phyloP scores from a whole-genome alignment of 805 yeast genomes.

The Wickerhamiella kurtzmanii region DNA sequence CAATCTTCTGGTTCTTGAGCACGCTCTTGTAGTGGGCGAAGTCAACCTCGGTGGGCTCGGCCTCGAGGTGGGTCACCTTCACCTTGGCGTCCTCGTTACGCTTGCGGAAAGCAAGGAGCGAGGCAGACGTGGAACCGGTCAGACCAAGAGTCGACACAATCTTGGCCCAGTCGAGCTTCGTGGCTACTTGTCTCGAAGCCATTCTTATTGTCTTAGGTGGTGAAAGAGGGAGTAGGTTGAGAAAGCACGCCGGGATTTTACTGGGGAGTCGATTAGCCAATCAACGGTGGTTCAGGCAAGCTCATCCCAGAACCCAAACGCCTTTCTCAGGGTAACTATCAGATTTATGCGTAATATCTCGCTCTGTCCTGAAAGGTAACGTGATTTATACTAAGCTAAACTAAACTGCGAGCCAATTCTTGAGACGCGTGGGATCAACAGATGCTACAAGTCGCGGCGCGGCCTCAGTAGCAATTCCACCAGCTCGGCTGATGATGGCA shows the following conservation, averaged over 20 bases:
- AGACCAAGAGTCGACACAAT: conserved; percentile 78
- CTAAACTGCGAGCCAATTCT: not conserved
- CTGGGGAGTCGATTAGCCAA: not conserved
- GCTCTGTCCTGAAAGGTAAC: too few species aligned
- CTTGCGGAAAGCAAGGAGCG: conserved; percentile 88
- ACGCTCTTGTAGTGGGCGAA: conserved; percentile 65
- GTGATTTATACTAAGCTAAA: too few species aligned
- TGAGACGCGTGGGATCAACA: not conserved
- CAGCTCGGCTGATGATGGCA: conserved; percentile 11
- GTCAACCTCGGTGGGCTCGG: conserved; percentile 67
- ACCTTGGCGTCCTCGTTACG: conserved; percentile 97
- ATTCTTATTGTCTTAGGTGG: not conserved
- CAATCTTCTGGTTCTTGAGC: conserved; percentile 68
- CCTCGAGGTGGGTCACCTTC: conserved; percentile 52
- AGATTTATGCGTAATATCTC: not conserved
- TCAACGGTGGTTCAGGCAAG: not conserved
- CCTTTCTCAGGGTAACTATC: not conserved
- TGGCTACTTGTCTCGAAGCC: conserved; percentile 32
- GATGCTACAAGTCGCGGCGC: conserved; percentile 3
- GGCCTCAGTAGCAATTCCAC: conserved; percentile 10
- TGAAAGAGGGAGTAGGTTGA: not conserved
- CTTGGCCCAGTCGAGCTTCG: conserved; percentile 91
- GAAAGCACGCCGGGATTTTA: not conserved
- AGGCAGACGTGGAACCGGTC: conserved; percentile 80
- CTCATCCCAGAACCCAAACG: not conserved